phyloP scores from a whole-genome alignment of 495 filamentous ascomycete genomes.

The Podospora pseudopauciseta region DNA sequence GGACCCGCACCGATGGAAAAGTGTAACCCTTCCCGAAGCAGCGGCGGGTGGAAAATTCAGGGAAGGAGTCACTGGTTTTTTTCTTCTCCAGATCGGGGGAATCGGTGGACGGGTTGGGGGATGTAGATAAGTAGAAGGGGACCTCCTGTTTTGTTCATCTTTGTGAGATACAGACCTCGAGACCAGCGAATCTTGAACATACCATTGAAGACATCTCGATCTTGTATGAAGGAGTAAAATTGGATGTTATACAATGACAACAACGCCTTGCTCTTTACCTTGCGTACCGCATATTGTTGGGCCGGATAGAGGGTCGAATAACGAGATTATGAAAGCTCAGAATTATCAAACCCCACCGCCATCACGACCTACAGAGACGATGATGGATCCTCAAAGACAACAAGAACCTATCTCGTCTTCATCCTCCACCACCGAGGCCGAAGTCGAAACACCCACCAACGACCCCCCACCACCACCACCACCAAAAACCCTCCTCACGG shows the following conservation, averaged over 20 bases:
- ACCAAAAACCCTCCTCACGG: background rate
- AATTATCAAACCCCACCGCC: background rate
- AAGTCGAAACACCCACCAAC: background rate
- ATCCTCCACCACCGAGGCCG: background rate
- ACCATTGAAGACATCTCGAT: background rate
- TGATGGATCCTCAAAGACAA: background rate
- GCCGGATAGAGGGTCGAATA: background rate
- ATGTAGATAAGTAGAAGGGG: background rate
- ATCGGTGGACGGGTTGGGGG: background rate
- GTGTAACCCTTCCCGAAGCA: background rate
- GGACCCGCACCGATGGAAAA: background rate
- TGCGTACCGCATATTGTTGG: background rate
- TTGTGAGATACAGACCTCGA: background rate
- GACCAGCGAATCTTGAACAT: background rate
- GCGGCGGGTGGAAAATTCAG: background rate
- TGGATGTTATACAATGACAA: background rate
- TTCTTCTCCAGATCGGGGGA: background rate
- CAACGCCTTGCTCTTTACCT: background rate
- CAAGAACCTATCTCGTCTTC: background rate
- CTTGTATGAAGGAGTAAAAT: background rate
- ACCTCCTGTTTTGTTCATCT: background rate
- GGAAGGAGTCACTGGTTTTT: background rate
- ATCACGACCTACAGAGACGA: background rate
- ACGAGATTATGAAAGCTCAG: background rate
- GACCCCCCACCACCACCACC: background rate